Conservation (phyloP, 331 rosid genomes). For the Rhamnella rubrinervis region DNA sequence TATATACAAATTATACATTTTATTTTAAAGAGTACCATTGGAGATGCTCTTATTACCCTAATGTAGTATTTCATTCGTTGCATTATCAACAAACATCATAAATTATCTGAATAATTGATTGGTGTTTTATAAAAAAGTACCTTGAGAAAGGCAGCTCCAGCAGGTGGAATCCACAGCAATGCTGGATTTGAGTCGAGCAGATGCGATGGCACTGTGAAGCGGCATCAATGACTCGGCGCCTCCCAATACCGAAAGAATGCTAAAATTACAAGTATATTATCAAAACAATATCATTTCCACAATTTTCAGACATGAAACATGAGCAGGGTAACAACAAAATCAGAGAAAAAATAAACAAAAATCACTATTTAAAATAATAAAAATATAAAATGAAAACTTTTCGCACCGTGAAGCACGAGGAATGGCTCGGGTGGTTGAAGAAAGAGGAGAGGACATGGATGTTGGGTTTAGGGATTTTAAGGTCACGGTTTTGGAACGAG, state of each 20-base stretch:
- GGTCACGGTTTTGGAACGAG: conserved; percentile 45
- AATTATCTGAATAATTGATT: background rate
- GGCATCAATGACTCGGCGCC: conserved; percentile 80
- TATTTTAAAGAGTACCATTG: too few relatives aligned
- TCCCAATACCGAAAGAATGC: conserved; percentile 64
- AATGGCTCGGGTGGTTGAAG: conserved; percentile 39
- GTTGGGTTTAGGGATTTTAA: conserved; percentile 32
- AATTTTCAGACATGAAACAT: background rate
- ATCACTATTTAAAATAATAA: background rate
- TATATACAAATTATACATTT: too few relatives aligned
- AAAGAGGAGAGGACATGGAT: conserved; percentile 32
- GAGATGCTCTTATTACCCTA: too few relatives aligned
- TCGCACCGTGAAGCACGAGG: conserved; percentile 60
- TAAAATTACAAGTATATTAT: conserved; percentile 15
- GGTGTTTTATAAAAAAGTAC: conserved; percentile 28
- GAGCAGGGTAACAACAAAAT: background rate
- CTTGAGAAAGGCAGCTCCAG: conserved; percentile 91
- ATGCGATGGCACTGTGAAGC: conserved; percentile 82
- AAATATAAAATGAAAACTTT: background rate
- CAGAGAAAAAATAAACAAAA: background rate
- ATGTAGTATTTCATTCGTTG: too few relatives aligned
- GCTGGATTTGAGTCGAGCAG: conserved; percentile 82
- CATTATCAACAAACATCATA: background rate
- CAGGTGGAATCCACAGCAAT: conserved; percentile 66
- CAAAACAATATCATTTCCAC: background rate